Evolutionary conservation across 495 filamentous ascomycete species (phyloP), one percentile per base, ranked within the genome.

Genomic region (Astrothelium subdiscretum): DNA sequence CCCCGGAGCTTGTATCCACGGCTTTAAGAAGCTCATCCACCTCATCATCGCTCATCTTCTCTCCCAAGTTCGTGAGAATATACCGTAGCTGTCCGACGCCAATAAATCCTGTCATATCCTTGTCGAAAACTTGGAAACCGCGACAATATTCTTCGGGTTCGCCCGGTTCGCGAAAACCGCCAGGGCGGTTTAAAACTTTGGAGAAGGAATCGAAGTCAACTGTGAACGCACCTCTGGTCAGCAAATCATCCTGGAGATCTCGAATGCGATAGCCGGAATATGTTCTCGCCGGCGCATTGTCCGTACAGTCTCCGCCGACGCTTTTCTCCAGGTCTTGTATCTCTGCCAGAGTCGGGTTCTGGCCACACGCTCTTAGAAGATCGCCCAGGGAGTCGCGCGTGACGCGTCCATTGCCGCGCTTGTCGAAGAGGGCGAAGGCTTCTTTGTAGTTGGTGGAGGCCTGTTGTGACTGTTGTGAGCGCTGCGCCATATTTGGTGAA

Each of bases 401-500:
- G 68, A 97, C 94, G 63, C 89, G 91, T 66, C 90, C 90, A 71
- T 87, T 92, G 70, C 95, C 94, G 70, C 94, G 91, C 83, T 96
- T 96, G 80, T 98, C 94, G 81, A 97, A 98, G 71, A 98, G 90
- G 58, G 91, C 90, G 81, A 98, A 98, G 65, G 94, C 94, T 87
- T 98, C 94, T 81, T 97, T 97, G 89, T 97, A 98, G 85, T 98
- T 97, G 74, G 94, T 97, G 60, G 89, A 92, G 78, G 92, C 90
- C 92, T 96, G 48, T 29, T 54, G 48, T 54, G 26, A 24, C 48
- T 54, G 48, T 62, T 51, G 59, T 61, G 62, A 62, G 59, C 24
- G 29, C 26, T 42, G 29, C 20, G 59, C 59, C 59, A 61, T 61
- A 5, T 26, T 44, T 26, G 4, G 6, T 54, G 48, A 27, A 54